Base-by-base conservation (phyloP, 352 stramenopile species). In the Pythium dissotocum region DNA sequence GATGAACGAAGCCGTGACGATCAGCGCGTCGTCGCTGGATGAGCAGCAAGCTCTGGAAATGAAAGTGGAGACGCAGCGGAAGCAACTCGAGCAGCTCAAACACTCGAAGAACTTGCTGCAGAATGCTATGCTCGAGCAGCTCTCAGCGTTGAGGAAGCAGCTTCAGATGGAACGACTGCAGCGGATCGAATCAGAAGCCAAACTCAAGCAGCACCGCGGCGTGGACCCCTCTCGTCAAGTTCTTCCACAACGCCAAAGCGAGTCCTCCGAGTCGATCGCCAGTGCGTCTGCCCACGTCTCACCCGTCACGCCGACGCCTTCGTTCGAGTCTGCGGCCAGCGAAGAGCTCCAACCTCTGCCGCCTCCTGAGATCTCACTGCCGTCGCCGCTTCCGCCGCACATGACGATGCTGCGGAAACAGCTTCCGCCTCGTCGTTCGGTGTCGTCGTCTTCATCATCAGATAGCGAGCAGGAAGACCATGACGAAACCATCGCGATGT, bases 1-100 rank as follows among this genome's bases (percentile, higher is more conserved):
- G 0, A 94, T 95, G 87, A 93, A 91, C 57, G 87, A 94, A 56
- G 87, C 87, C 24, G 85, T 95, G 40, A 89, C 81, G 8, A 92
- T 94, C 64, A 93, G 84, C 53, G 87, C 85, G 16, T 91, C 81
- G 8, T 90, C 87, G 0, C 65, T 95, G 0, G 85, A 95, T 33
- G 87, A 95, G 59, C 87, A 95, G 44, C 83, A 94, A 52, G 69
- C 75, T 3, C 71, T 95, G 8, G 82, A 89, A 8, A 61, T 57
- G 14, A 79, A 87, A 62, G 63, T 95, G 3, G 79, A 88, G 58
- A 75, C 61, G 2, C 87, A 95, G 60, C 78, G 80, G 18, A 70
- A 77, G 67, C 87, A 94, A 35, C 74, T 95, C 10, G 83, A 91
- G 42, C 86, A 92, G 62, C 76, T 95, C 26, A 91, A 91, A 60